Evolutionary conservation across 2,329 filamentous ascomycete genomes (phyloP).

Genomic region (Penicillium sp.): DNA sequence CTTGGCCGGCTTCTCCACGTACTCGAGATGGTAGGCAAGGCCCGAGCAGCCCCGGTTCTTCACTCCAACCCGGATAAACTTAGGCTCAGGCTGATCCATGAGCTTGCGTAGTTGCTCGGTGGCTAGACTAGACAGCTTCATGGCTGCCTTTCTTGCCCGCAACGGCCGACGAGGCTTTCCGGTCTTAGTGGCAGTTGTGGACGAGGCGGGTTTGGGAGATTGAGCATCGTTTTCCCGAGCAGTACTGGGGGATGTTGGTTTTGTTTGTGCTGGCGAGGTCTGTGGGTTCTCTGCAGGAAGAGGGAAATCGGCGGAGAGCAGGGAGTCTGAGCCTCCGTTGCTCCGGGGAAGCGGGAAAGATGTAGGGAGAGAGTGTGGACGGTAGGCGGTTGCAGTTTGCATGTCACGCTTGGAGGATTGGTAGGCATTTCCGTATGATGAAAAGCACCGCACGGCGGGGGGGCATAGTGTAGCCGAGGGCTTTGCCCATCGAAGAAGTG

Average conservation of each 20-base stretch:
- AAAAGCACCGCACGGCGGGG: slow-evolving; percentile 48
- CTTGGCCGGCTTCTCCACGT: slow-evolving; percentile 82
- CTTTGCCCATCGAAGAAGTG: slow-evolving; percentile 40
- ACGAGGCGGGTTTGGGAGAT: slow-evolving; percentile 56
- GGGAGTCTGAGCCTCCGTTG: slow-evolving; percentile 59
- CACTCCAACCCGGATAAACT: slow-evolving; percentile 91
- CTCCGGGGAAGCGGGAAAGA: slow-evolving; percentile 60
- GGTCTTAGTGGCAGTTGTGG: slow-evolving; percentile 41
- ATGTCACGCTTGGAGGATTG: slow-evolving; percentile 60
- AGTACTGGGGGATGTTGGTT: slow-evolving; percentile 43
- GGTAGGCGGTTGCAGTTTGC: slow-evolving; percentile 66
- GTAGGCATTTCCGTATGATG: slow-evolving; percentile 43
- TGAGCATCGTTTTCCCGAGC: slow-evolving; percentile 67
- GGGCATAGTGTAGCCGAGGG: slow-evolving; percentile 41
- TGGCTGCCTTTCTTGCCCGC: slow-evolving; percentile 82
- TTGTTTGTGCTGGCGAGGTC: slow-evolving; percentile 19
- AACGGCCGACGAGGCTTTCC: slow-evolving; percentile 66
- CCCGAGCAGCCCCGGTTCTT: slow-evolving; percentile 93
- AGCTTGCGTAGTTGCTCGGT: slow-evolving; percentile 75
- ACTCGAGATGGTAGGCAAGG: slow-evolving; percentile 89
- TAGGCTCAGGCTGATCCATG: slow-evolving; percentile 81
- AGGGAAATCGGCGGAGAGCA: slow-evolving; percentile 56
- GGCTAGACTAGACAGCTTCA: slow-evolving; percentile 78
- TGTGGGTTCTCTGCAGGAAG: slow-evolving; percentile 51
- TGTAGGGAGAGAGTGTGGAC: slow-evolving; percentile 58